These are phyloP conservation scores for Omphalotus olearius DNA, from an alignment of 1,284 basidiomycete genomes.

Conservation along the genomic window DNA sequence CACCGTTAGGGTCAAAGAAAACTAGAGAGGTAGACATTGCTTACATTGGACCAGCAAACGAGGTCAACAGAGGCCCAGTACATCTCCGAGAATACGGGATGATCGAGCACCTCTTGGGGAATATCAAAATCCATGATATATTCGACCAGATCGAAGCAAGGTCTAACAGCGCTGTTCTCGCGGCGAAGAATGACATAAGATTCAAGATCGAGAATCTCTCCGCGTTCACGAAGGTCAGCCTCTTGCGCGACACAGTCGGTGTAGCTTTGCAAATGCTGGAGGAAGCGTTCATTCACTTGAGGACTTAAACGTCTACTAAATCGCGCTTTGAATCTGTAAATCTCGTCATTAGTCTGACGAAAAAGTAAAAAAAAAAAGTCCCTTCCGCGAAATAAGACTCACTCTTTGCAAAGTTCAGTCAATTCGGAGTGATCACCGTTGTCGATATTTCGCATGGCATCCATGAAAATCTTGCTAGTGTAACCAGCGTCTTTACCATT, in stretches of 20 bases:
- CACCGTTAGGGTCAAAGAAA: neutral
- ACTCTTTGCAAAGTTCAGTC: slow-evolving; percentile 60
- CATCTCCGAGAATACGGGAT: slow-evolving; percentile 48
- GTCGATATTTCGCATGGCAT: slow-evolving; percentile 47
- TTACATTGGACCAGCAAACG: slow-evolving; percentile 67
- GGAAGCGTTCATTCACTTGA: slow-evolving; percentile 43
- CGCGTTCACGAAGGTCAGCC: slow-evolving; percentile 55
- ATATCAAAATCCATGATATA: slow-evolving; percentile 58
- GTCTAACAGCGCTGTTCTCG: slow-evolving; percentile 61
- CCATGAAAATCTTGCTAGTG: slow-evolving; percentile 50
- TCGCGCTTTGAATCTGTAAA: slow-evolving; percentile 47
- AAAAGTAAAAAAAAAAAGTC: no score
- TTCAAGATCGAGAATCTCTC: slow-evolving; percentile 46
- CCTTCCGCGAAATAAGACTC: slow-evolving; percentile 19
- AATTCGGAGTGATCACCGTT: slow-evolving; percentile 52
- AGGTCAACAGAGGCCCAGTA: slow-evolving; percentile 60
- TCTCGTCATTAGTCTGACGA: slow-evolving; percentile 3
- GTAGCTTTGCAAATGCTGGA: slow-evolving; percentile 51
- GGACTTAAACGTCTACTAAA: slow-evolving; percentile 41
- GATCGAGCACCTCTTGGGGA: slow-evolving; percentile 54
- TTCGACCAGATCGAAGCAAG: slow-evolving; percentile 61
- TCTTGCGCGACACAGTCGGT: slow-evolving; percentile 53
- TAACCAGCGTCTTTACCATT: slow-evolving; percentile 47
- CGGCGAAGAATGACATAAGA: slow-evolving; percentile 54
- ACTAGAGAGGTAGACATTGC: slow-evolving; percentile 17